A percentile compares a stretch with the other conserved stretches of the same genome.
phyloP scores from a whole-genome alignment of 1,284 basidiomycete species.

The Pseudozyma sp. region DNA sequence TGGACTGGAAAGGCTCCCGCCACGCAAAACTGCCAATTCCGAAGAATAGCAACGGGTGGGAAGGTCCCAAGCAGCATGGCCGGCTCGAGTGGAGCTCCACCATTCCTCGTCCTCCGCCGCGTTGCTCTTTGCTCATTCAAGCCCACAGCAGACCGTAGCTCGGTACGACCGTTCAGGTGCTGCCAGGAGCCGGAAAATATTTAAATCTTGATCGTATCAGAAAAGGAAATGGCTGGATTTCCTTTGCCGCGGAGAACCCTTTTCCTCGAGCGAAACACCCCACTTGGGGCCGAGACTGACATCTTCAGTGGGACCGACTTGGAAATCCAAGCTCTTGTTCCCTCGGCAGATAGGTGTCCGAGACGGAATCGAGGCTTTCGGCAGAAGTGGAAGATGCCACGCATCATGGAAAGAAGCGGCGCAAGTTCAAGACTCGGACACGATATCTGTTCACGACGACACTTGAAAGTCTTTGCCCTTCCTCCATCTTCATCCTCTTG shows the following conservation, averaged over 20 bases:
- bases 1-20: no score
- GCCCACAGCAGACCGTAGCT: no score
- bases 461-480: not conserved
- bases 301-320: no score
- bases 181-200: no score
- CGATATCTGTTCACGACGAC: not conserved
- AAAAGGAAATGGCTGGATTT: no score
- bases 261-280: not conserved
- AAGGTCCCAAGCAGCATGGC: not conserved
- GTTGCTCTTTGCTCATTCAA: no score
- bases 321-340: no score
- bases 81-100: conserved; percentile 9
- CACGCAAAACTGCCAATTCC: no score
- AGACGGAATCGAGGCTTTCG: not conserved
- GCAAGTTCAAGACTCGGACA: not conserved
- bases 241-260: no score
- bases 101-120: not conserved
- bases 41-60: not conserved
- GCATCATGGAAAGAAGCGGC: not conserved
- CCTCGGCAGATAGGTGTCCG: no score
- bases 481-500: not conserved
- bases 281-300: not conserved
- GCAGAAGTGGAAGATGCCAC: conserved; percentile 1
- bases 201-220: no score
- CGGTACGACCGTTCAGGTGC: no score